phyloP scores from a whole-genome alignment of 768 basidiomycete species.

The Paxillus involutus region DNA sequence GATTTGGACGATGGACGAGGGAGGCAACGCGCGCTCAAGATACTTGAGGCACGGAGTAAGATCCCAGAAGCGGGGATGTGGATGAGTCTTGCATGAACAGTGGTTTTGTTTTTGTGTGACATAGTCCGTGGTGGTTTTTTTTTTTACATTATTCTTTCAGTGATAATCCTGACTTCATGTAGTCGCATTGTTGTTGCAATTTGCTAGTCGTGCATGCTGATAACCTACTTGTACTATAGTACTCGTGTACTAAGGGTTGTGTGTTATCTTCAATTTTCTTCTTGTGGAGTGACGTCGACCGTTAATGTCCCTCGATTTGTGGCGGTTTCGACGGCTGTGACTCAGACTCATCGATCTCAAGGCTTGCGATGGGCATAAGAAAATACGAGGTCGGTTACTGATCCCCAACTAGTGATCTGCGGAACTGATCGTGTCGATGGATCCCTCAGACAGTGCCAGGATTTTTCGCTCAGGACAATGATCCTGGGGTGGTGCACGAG shows the following conservation, averaged over 20 bases:
- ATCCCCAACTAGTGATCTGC: not conserved
- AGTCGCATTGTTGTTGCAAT: constrained; percentile 25
- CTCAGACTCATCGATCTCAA: not conserved
- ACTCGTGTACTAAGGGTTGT: not conserved
- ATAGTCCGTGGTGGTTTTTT: constrained; percentile 9
- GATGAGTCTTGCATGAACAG: constrained; percentile 65
- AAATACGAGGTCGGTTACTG: constrained; percentile 15
- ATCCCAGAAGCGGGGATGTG: constrained; percentile 77
- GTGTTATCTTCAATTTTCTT: not conserved
- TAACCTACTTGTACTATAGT: constrained; percentile 5
- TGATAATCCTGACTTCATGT: constrained; percentile 30
- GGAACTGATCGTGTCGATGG: not conserved
- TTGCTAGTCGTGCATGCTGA: constrained; percentile 14
- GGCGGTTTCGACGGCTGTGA: no score
- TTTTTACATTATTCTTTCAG: constrained; percentile 31
- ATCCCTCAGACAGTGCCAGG: constrained; percentile 7
- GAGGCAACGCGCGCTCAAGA: constrained; percentile 61
- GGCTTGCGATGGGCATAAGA: not conserved
- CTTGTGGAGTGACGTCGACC: not conserved
- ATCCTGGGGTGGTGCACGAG: not conserved
- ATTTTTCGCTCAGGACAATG: constrained; percentile 24
- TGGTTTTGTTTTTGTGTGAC: constrained; percentile 10
- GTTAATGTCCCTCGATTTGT: no score
- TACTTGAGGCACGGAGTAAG: constrained; percentile 67
- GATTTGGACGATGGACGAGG: constrained; percentile 41